Percentiles rank a stretch among this genome's conserved stretches.
These are phyloP conservation scores for Lunasporangiospora selenospora DNA, from an alignment of 192 early-diverging fungal genomes.

Conservation along the genomic window DNA sequence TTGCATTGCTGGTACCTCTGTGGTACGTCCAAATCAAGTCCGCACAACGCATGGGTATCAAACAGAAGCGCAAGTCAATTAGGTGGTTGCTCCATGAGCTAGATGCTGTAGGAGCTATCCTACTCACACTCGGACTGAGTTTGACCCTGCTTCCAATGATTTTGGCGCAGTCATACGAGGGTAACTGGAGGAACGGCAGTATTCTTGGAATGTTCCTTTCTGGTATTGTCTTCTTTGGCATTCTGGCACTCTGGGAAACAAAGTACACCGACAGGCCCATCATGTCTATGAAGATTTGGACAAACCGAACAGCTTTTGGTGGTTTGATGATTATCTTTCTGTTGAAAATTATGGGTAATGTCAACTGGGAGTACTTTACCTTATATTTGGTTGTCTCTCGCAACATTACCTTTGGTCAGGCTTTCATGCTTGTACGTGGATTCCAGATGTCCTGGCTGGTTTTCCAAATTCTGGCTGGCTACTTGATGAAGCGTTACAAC, in stretches of 20 bases:
- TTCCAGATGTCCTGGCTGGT: slow-evolving; percentile 4
- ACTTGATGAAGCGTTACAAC: neutral
- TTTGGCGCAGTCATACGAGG: neutral
- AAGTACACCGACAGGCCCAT: neutral
- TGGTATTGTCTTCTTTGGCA: neutral
- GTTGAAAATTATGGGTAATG: neutral
- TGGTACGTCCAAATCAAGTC: neutral
- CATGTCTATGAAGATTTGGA: slow-evolving; percentile 1
- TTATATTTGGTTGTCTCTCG: neutral
- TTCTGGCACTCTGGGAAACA: neutral
- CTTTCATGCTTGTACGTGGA: slow-evolving; percentile 1
- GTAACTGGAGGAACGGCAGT: neutral
- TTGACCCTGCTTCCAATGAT: neutral
- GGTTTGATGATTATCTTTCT: slow-evolving; percentile 1
- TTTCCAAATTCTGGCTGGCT: slow-evolving; percentile 1
- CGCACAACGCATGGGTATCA: neutral
- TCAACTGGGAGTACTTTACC: neutral
- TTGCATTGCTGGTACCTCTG: neutral
- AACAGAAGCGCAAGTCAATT: neutral
- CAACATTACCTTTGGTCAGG: slow-evolving; percentile 1
- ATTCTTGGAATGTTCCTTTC: neutral
- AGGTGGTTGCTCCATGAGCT: neutral
- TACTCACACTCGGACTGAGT: neutral
- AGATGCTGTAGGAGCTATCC: neutral
- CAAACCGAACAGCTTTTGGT: neutral